Base-by-base conservation (phyloP, 345 rosid genomes). In the Raphanus sativus region DNA sequence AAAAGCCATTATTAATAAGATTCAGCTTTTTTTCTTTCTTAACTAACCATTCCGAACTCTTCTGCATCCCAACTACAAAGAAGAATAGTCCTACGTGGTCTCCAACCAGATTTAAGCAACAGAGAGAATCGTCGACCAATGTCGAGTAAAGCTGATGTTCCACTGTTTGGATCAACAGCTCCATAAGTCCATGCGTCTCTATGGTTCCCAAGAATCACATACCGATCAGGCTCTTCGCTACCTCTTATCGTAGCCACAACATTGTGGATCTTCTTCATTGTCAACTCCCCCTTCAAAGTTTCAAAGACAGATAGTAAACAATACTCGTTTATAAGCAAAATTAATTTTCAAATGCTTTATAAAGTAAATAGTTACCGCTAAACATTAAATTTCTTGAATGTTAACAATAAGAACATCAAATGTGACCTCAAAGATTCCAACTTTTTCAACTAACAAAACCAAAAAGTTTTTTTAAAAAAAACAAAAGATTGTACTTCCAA, bases 181-280 rank as follows among this genome's bases (percentile, higher is more conserved):
- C 99, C 99, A 75, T 92, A 95, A 0, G 98, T 87, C 99, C 99
- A 95, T 40, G 97, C 97, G 83, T 95, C 99, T 76, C 98, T 84
- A 78, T 92, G 99, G 75, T 95, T 95, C 6, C 97, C 98, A 48
- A 92, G 87, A 24, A 95, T 80, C 75, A 95, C 90, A 69, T 83
- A 91, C n/a, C 97, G 87, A 42, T 91, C 98, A 16, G 92, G 86
- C 75, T 92, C 98, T 80, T 88, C 91, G 25, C 33, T 75, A 3
- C 99, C 99, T 81, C 77, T 85, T 80, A 92, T 87, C 63, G 88
- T 84, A 24, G 86, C 96, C 63, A 91, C 76, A 12, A 92, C 88
- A 82, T 95, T 86, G 10, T 85, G 80, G 70, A 95, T 83, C n/a
- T 80, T 81, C 38, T 67, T 87, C 83, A 86, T 56, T 81, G 81